Conservation (phyloP, 202 grass and related monocot species). For the Zoysia matrella region DNA sequence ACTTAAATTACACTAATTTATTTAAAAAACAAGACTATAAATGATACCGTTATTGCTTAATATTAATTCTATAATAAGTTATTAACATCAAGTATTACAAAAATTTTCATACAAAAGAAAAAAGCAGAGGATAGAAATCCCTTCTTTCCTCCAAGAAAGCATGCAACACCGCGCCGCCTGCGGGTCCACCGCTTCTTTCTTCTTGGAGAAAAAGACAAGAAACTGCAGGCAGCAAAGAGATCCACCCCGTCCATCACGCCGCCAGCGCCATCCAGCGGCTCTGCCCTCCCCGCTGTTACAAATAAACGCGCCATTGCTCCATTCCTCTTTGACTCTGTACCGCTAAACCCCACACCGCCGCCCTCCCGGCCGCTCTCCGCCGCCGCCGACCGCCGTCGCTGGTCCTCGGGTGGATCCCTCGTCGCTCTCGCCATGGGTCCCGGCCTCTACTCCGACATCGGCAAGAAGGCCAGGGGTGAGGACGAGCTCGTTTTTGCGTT, state of each 20-base stretch:
- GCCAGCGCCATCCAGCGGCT: constrained; percentile 21
- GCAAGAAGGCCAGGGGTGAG: constrained; percentile 76
- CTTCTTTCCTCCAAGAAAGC: constrained; percentile 41
- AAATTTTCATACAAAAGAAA: too few species aligned
- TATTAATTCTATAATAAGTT: too few species aligned
- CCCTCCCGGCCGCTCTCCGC: not conserved
- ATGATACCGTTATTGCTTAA: too few species aligned
- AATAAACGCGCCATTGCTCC: not conserved
- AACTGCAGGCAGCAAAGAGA: not conserved
- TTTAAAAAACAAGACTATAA: too few species aligned
- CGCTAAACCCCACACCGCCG: too few species aligned
- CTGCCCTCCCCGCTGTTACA: not conserved
- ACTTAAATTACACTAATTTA: too few species aligned
- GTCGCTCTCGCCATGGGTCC: constrained; percentile 53
- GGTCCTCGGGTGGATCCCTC: not conserved
- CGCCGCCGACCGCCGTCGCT: not conserved
- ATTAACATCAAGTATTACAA: too few species aligned
- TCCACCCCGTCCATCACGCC: constrained; percentile 28
- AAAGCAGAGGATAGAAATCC: too few species aligned
- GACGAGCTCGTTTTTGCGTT: not conserved
- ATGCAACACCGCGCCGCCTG: not conserved
- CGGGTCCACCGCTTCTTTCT: not conserved
- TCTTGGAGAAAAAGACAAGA: constrained; percentile 32
- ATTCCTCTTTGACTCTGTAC: too few species aligned
- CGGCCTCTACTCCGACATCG: constrained; percentile 81